Evolutionary conservation across 139 green algal species (phyloP).

Genomic region (Diplosphaera chodatii): DNA sequence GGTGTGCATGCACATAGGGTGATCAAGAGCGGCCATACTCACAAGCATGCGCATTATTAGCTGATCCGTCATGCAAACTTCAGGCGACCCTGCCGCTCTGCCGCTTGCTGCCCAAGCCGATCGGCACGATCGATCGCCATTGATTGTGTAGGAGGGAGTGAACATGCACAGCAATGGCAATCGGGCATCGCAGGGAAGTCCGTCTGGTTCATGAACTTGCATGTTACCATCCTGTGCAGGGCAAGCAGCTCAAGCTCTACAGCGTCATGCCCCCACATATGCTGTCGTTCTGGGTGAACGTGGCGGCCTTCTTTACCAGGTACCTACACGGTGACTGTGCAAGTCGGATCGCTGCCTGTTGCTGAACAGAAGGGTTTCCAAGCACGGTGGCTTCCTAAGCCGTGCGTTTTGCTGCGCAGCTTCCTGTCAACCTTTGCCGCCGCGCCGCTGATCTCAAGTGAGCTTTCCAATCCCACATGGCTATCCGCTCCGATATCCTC

Average conservation of each 20-base stretch:
- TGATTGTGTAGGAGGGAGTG: no score
- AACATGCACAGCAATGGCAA: no score
- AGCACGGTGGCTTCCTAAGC: no score
- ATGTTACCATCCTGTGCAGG: conserved; percentile 3
- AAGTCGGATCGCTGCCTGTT: no score
- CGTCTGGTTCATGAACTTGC: no score
- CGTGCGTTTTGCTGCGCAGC: conserved; percentile 67
- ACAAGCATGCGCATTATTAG: not conserved
- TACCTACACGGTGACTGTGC: not conserved
- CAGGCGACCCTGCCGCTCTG: no score
- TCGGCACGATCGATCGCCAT: no score
- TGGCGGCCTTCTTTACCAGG: conserved; percentile 16
- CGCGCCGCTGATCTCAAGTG: conserved; percentile 54
- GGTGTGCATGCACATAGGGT: no score
- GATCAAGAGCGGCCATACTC: not conserved
- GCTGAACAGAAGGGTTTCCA: no score
- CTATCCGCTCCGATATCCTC: not conserved
- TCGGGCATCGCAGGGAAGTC: no score
- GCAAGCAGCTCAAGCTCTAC: conserved; percentile 40
- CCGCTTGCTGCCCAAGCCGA: no score
- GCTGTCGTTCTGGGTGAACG: conserved; percentile 62
- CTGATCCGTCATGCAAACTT: not conserved
- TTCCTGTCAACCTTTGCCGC: conserved; percentile 92
- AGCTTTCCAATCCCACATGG: not conserved
- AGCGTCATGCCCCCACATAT: conserved; percentile 51